A percentile compares a stretch with the other conserved stretches of the same genome.
phyloP scores from a whole-genome alignment of 768 basidiomycete species.

The Boletus subcaerulescens region DNA sequence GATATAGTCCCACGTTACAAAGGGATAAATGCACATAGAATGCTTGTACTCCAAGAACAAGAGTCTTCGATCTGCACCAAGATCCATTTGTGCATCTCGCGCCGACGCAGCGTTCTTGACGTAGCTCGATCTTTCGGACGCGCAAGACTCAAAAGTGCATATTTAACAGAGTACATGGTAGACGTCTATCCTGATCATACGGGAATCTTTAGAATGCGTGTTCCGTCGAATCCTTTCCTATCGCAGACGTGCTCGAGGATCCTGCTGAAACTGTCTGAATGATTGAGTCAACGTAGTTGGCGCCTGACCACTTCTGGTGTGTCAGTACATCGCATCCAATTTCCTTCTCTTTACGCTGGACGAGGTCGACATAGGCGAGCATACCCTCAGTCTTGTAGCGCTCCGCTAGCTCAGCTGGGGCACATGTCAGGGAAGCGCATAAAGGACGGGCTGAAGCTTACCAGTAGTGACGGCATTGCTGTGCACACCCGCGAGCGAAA shows the following conservation, averaged over 20 bases:
- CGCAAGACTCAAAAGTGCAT: not conserved
- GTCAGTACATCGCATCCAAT: slow-evolving; percentile 88
- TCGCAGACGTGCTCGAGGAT: slow-evolving; percentile 80
- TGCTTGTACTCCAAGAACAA: not conserved
- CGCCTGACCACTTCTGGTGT: slow-evolving; percentile 96
- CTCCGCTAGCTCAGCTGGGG: slow-evolving; percentile 69
- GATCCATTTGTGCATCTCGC: slow-evolving; percentile 11
- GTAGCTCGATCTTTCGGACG: slow-evolving; percentile 2
- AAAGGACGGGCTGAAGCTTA: slow-evolving; percentile 28
- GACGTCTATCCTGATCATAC: not conserved
- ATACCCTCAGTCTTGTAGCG: slow-evolving; percentile 86
- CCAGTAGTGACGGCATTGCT: slow-evolving; percentile 77
- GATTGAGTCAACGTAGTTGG: slow-evolving; percentile 87
- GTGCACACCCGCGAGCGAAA: slow-evolving; percentile 89
- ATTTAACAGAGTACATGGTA: not conserved
- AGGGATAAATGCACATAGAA: not conserved
- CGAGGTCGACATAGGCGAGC: slow-evolving; percentile 87
- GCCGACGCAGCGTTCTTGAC: not conserved
- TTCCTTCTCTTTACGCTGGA: slow-evolving; percentile 86
- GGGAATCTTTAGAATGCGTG: slow-evolving; percentile 58
- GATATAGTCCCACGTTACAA: not conserved
- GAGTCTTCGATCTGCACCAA: slow-evolving; percentile 8
- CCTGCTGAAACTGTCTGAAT: slow-evolving; percentile 81
- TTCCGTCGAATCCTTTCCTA: slow-evolving; percentile 89
- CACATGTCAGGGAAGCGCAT: slow-evolving; percentile 3